Evolutionary conservation across 306 rosid genomes (phyloP), one percentile per base, ranked within the genome.

Genomic region (Argentina anserina): DNA sequence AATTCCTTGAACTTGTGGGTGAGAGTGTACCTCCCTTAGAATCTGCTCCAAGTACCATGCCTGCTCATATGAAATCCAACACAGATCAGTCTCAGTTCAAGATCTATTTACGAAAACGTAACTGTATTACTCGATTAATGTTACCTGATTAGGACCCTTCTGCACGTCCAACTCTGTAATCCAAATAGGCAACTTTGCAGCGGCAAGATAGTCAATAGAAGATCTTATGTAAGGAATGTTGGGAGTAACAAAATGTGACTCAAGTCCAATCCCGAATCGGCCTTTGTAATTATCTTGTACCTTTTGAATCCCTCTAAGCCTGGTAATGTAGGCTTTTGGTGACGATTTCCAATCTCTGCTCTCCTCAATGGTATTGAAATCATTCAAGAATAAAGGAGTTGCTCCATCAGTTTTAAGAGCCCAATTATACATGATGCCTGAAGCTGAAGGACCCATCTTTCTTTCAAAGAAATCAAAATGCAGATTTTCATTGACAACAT

Each of bases 401-500:
- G 5, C 62, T 56, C 46, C 42, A 71, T 89, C 96, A 36, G 82
- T 80, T 1, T 42, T 17, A 12, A 80, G 71, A 71, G 79, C 96
- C 71, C 58, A 59, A 1, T 69, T 83, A 56, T 86, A 89, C 5
- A 82, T 49, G 52, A 9, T 5, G 2, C 78, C 65, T 6, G 97
- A 87, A 39, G 88, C 75, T 11, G 2, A 1, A 11, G 64, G 13
- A 46, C 91, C 90, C 41, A 85, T 80, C 68, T 67, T 82, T 3
- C 41, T 26, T 76, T 90, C 96, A 1, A 86, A 93, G 74, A 83
- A 89, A 3, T 79, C 39, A 10, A 74, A 68, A 72, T 90, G 98
- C 34, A 90, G 5, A 62, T 90, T 86, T 69, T 93, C 98, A 68
- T 90, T 90, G 0, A 80, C 86, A 73, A 90, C 96, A 74, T 93